phyloP scores from a whole-genome alignment of 495 filamentous ascomycete genomes.

The Lophium mytilinum region DNA sequence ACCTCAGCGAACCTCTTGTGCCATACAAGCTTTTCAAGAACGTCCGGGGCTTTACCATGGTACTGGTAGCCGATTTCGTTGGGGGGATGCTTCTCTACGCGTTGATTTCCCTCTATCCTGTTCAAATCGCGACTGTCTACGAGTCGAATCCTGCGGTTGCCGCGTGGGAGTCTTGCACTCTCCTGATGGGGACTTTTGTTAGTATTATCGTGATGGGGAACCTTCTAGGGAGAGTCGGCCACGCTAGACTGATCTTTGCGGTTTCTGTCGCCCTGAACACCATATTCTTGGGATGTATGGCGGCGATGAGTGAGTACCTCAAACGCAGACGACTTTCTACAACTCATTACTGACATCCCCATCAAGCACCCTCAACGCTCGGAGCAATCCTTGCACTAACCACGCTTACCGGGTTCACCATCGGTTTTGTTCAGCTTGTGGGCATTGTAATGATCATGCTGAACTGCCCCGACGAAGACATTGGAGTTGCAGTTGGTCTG shows the following conservation, averaged over 20 bases:
- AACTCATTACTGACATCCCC: neutral
- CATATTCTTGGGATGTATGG: neutral
- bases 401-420: neutral
- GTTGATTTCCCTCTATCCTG: neutral
- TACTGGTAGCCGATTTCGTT: neutral
- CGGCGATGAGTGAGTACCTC: neutral
- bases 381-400: neutral
- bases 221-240: neutral
- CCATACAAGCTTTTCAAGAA: constrained; percentile 1
- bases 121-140: neutral
- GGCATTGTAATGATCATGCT: neutral
- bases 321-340: neutral
- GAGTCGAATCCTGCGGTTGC: neutral
- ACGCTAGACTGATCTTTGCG: neutral
- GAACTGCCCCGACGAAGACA: neutral
- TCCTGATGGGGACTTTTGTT: neutral
- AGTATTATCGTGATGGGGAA: neutral
- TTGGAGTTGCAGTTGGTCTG: neutral
- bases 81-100: neutral
- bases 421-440: neutral
- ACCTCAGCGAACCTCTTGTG: constrained; percentile 3
- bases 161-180: neutral
- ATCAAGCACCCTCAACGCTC: neutral
- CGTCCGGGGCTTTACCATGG: neutral
- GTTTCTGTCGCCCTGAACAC: neutral